Evolutionary conservation across 1,284 basidiomycete genomes (phyloP), one percentile per base, ranked within the genome.

Genomic region (Cryptococcus sp.): DNA sequence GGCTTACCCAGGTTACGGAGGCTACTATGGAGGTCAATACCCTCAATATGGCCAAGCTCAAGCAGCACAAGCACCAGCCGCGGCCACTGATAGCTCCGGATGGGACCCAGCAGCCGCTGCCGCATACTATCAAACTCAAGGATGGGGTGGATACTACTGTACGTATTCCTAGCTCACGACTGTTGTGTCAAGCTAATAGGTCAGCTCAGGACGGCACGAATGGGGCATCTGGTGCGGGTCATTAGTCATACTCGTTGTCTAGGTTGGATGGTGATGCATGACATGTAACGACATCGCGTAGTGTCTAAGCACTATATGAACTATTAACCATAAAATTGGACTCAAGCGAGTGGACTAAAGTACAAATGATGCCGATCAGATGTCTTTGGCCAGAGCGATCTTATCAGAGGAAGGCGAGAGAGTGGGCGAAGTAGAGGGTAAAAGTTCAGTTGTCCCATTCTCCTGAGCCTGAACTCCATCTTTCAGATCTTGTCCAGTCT

Each of bases 141-240:
- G 64, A 25, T 73, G 71, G 71, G 67, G 69, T 13, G 63, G 63
- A 21, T 73, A 65, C 53, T 73, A 73, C 52, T 50, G 70, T 72
- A 54, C 57, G 68, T 64, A n/a, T n/a, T n/a, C n/a, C n/a, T n/a
- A n/a, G n/a, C n/a, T n/a, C n/a, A n/a, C n/a, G n/a, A n/a, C n/a
- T n/a, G n/a, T n/a, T n/a, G n/a, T 34, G 32, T 34, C 32, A 9
- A 9, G 32, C 32, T 34, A 16, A 34, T 16, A 9, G 32, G 16
- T 16, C 32, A 34, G 32, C 32, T 34, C 32, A 34, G 32, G 32
- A 34, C 32, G 16, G 32, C 32, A 34, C 32, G 16, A 34, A 34
- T 34, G 32, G 32, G 32, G 32, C 32, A 9, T 34, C 32, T 34
- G 32, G 32, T 16, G 32, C 32, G 16, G 32, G 32, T 9, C 32